These are phyloP conservation scores for Ascochyta lentis DNA, from an alignment of 2,329 filamentous ascomycete genomes.

Conservation along the genomic window DNA sequence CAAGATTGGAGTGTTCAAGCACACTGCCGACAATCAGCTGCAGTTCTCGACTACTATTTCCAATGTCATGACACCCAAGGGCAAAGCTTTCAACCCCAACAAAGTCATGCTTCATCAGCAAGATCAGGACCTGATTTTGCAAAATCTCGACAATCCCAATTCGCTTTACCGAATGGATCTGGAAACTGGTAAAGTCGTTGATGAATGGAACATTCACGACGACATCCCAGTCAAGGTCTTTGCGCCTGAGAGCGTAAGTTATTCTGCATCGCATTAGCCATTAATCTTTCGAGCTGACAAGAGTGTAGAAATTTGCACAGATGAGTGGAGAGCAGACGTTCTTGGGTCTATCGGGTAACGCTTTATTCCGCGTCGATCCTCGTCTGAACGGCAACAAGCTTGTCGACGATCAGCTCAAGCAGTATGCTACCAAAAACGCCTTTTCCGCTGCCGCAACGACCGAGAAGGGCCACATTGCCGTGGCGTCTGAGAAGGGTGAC, in stretches of 20 bases:
- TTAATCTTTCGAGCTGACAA: conserved; percentile 28
- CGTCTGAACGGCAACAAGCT: conserved; percentile 90
- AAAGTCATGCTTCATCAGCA: conserved; percentile 97
- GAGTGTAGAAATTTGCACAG: conserved; percentile 83
- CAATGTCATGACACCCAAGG: conserved; percentile 87
- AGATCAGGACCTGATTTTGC: conserved; percentile 87
- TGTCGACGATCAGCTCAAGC: conserved; percentile 90
- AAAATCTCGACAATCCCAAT: conserved; percentile 83
- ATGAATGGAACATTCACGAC: conserved; percentile 98
- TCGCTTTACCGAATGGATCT: conserved; percentile 97
- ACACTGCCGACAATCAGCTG: conserved; percentile 88
- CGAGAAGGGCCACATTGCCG: conserved; percentile 94
- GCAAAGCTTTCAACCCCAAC: conserved; percentile 84
- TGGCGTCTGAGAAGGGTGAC: conserved; percentile 97
- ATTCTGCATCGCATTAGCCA: background rate
- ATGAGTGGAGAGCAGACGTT: conserved; percentile 97
- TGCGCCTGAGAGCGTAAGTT: conserved; percentile 78
- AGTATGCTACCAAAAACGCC: conserved; percentile 96
- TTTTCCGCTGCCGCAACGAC: conserved; percentile 95
- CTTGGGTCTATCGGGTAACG: conserved; percentile 89
- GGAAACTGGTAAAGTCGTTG: conserved; percentile 95
- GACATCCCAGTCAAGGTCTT: conserved; percentile 93
- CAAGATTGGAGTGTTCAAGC: conserved; percentile 99
- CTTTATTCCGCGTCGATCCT: conserved; percentile 91
- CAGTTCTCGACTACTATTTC: conserved; percentile 98